Evolutionary conservation across 495 filamentous ascomycete species (phyloP), one percentile per base, ranked within the genome.

Genomic region (Amphirosellinia nigrospora): DNA sequence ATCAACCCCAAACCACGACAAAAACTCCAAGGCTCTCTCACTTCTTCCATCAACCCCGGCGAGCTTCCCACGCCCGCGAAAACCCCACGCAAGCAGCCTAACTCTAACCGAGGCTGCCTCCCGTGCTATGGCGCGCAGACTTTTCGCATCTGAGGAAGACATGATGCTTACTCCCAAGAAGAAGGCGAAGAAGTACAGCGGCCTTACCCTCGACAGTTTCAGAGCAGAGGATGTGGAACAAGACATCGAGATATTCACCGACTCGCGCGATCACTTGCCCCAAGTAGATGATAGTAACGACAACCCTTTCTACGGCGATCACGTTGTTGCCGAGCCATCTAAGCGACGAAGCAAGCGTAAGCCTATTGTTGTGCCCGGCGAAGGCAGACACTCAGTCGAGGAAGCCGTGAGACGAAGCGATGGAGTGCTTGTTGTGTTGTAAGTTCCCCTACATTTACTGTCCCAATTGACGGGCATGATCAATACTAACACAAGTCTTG

Each of bases 41-140:
- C 74, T 69, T 6, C 70, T 48, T 68, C 73, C 48, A 48, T 66
- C 56, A 30, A 30, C 41, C 68, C 81, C 11, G 82, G 82, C 21
- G 92, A 93, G 83, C 86, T 98, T 59, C 94, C 94, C 4, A 98
- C 96, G 13, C 96, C 96, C 13, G 89, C 88, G 59, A 99, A 97
- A 80, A 97, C 95, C 2, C 96, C 96, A 0, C 87, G 88, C 64
- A 92, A 92, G 81, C 89, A 90, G 70, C 88, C 88, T 8, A 81
- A 87, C 4, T 78, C 81, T 63, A 76, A 72, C 77, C 30, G 82
- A 86, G 66, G 82, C 82, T 41, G 86, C 89, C 32, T 82, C 93
- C 59, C 84, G 85, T 55, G 79, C 87, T 13, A 87, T 94, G 39
- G 89, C 93, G 23, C 92, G 94, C 72, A 89, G 89, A 67, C 83